Percentiles rank a stretch among this genome's conserved stretches.
Conservation (phyloP, 768 basidiomycete genomes). For the Mycena kentingensis region DNA sequence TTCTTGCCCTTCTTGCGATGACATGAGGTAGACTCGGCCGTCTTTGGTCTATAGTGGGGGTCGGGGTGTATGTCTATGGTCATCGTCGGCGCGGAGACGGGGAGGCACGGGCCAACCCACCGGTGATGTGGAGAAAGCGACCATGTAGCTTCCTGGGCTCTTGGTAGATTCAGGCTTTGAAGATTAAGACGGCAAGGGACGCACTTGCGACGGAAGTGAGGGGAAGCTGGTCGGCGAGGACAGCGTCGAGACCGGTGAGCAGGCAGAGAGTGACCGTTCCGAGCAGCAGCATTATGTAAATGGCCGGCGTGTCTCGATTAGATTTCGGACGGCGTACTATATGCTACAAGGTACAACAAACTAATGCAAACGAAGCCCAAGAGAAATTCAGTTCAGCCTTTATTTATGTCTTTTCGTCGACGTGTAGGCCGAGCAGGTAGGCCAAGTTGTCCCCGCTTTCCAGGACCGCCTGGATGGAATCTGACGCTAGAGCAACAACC, state of each 20-base stretch:
- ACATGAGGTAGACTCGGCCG: constrained; percentile 64
- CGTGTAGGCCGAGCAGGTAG: constrained; percentile 67
- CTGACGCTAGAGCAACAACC: constrained; percentile 71
- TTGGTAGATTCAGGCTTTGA: constrained; percentile 23
- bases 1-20: constrained; percentile 65
- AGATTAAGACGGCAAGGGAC: not conserved
- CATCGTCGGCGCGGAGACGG: not conserved
- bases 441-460: constrained; percentile 68
- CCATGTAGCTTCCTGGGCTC: constrained; percentile 60
- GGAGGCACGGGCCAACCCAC: not conserved
- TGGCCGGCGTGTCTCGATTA: too few relatives aligned
- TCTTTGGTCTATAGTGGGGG: constrained; percentile 54
- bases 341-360: too few relatives aligned
- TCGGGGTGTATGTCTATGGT: constrained; percentile 88
- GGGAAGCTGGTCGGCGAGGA: constrained; percentile 11
- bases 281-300: too few relatives aligned
- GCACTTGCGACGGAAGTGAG: constrained; percentile 14
- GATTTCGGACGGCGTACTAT: too few relatives aligned
- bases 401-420: too few relatives aligned
- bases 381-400: too few relatives aligned
- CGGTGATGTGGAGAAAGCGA: constrained; percentile 61
- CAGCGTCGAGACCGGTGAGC: not conserved
- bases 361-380: too few relatives aligned
- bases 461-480: constrained; percentile 70
- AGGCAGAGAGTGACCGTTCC: constrained; percentile 1